Conservation (phyloP, 2,329 filamentous ascomycete genomes). For the Sclerotinia glacialis region DNA sequence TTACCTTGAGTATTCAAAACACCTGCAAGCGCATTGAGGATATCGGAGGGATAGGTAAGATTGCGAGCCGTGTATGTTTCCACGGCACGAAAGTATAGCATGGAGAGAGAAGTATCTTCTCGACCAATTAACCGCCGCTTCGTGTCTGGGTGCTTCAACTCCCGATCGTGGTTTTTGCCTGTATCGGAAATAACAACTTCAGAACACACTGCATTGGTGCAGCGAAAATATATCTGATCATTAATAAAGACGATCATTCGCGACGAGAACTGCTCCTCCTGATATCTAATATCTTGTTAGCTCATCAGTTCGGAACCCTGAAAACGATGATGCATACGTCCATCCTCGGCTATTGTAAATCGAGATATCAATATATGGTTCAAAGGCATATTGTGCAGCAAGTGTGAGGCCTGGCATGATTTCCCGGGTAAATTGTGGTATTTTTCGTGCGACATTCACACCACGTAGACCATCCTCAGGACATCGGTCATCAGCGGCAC, state of each 20-base stretch:
- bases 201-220: constrained; percentile 7
- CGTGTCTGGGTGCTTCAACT: not conserved
- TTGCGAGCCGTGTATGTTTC: not conserved
- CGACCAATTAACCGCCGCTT: constrained; percentile 8
- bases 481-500: constrained; percentile 8
- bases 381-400: not conserved
- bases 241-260: constrained; percentile 21
- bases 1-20: not conserved
- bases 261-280: constrained; percentile 20
- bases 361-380: not conserved
- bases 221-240: constrained; percentile 19
- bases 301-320: too few species aligned
- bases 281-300: constrained; percentile 10
- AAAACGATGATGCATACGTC: not conserved
- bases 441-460: not conserved
- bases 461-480: not conserved
- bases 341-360: constrained; percentile 10
- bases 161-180: not conserved
- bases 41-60: constrained; percentile 1
- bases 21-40: constrained; percentile 9
- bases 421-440: not conserved
- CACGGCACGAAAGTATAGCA: constrained; percentile 13
- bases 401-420: constrained; percentile 3
- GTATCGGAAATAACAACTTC: constrained; percentile 13
- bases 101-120: constrained; percentile 4